Conservation (phyloP, 352 stramenopile species). For the Paralagenidium karlingii region DNA sequence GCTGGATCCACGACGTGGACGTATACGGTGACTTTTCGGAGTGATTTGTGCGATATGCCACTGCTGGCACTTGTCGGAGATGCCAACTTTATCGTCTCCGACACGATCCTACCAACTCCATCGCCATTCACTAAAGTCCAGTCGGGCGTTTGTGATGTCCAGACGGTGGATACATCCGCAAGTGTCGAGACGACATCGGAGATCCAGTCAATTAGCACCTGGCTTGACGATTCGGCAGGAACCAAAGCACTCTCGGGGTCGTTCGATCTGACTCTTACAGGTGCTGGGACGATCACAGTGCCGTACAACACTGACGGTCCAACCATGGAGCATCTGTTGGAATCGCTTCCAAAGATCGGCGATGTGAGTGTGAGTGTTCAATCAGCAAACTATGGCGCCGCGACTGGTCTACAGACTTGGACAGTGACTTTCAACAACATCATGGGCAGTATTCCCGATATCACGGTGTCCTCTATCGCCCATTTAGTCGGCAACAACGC, state of each 20-base stretch:
- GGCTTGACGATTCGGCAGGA: slow-evolving; percentile 25
- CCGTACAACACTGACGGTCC: slow-evolving; percentile 16
- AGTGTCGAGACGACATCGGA: slow-evolving; percentile 85
- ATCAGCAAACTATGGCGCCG: slow-evolving; percentile 30
- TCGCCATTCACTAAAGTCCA: slow-evolving; percentile 48
- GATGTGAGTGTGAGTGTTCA: slow-evolving; percentile 46
- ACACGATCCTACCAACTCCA: slow-evolving; percentile 16
- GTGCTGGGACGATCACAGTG: slow-evolving; percentile 25
- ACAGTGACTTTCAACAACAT: slow-evolving; percentile 89
- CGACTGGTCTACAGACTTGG: slow-evolving; percentile 46
- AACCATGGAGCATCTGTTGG: slow-evolving; percentile 46
- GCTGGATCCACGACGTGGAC: slow-evolving; percentile 19
- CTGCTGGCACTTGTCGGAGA: slow-evolving; percentile 42
- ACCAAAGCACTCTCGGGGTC: slow-evolving; percentile 29
- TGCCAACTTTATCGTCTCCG: slow-evolving; percentile 21
- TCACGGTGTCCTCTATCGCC: slow-evolving; percentile 48
- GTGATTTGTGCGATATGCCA: slow-evolving; percentile 74
- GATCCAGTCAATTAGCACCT: slow-evolving; percentile 80
- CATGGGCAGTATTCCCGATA: slow-evolving; percentile 76
- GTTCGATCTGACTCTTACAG: slow-evolving; percentile 53
- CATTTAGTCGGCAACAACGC: slow-evolving; percentile 44
- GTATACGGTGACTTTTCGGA: slow-evolving; percentile 81
- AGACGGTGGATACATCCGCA: slow-evolving; percentile 86
- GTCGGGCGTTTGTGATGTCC: slow-evolving; percentile 88
- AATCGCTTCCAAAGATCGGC: slow-evolving; percentile 65